phyloP scores from a whole-genome alignment of 225 moss, liverwort and hornwort genomes.

The Pseudisothecium myosuroides region DNA sequence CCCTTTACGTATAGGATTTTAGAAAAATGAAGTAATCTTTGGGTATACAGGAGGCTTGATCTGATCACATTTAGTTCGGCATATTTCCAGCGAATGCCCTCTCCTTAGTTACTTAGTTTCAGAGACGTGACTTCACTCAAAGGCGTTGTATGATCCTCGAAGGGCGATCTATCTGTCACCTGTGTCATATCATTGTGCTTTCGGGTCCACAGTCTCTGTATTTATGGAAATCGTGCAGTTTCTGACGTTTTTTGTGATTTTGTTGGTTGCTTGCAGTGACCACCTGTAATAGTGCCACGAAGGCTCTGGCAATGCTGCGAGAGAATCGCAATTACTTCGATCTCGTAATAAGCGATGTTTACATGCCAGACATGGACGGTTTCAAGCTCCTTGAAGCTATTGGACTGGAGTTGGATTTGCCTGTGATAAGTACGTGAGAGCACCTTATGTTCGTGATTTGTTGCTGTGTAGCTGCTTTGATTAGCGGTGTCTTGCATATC shows the following conservation, averaged over 20 bases:
- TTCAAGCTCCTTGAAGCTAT: slow-evolving; percentile 93
- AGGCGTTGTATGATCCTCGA: not conserved
- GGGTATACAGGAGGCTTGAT: not conserved
- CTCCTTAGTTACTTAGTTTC: not conserved
- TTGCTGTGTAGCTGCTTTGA: not conserved
- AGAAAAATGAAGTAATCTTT: not conserved
- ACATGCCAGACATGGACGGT: slow-evolving; percentile 99
- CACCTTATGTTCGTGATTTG: not conserved
- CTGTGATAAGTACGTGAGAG: slow-evolving; percentile 82
- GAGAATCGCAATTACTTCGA: slow-evolving; percentile 69
- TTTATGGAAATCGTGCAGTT: not conserved
- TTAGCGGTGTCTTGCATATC: not conserved
- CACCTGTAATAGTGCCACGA: slow-evolving; percentile 56
- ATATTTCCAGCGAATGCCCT: not conserved
- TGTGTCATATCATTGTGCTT: not conserved
- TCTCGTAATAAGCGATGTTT: slow-evolving; percentile 86
- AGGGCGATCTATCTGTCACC: not conserved
- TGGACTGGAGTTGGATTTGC: slow-evolving; percentile 80
- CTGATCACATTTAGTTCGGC: not conserved
- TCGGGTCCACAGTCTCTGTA: not conserved
- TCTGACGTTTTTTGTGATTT: not conserved
- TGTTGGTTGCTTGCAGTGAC: slow-evolving; percentile 58
- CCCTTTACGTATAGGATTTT: no score
- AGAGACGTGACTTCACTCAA: not conserved
- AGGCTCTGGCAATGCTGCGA: slow-evolving; percentile 67